A percentile compares a stretch with the other conserved stretches of the same genome.
Evolutionary conservation across 2,329 filamentous ascomycete genomes (phyloP).

Genomic region (Aspergillus ochraceus): DNA sequence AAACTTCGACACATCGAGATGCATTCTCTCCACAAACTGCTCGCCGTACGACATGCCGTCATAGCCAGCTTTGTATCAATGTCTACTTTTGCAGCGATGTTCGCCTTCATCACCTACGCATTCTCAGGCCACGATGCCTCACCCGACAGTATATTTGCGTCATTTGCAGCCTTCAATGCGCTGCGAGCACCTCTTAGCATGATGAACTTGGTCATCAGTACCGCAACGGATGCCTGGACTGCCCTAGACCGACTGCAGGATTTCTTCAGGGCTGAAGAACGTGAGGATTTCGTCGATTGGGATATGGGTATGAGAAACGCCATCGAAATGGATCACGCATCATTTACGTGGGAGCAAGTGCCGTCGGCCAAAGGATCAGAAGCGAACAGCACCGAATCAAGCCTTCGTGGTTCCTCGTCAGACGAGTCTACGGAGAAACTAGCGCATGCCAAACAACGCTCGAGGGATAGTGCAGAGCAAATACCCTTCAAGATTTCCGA

Average conservation of each 20-base stretch:
- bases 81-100: constrained; percentile 92
- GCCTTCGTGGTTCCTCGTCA: neutral
- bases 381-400: constrained; percentile 1
- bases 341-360: constrained; percentile 70
- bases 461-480: constrained; percentile 8
- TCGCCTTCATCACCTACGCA: constrained; percentile 81
- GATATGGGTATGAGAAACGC: constrained; percentile 54
- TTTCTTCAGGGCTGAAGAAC: constrained; percentile 83
- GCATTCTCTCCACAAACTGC: constrained; percentile 70
- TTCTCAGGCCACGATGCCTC: constrained; percentile 65
- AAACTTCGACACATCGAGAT: constrained; percentile 76
- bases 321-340: constrained; percentile 69
- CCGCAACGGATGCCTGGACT: constrained; percentile 84
- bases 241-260: constrained; percentile 84
- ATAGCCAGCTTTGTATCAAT: constrained; percentile 79
- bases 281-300: constrained; percentile 67
- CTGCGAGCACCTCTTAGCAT: constrained; percentile 87
- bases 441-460: neutral
- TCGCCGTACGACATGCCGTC: constrained; percentile 82
- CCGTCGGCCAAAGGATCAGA: constrained; percentile 15
- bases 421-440: neutral
- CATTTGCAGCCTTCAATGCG: constrained; percentile 88
- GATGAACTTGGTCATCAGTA: constrained; percentile 82
- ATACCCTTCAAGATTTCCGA: constrained; percentile 43
- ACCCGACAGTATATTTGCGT: constrained; percentile 85